A percentile compares a stretch with the other conserved stretches of the same genome.
These are phyloP conservation scores for Uromyces viciae-fabae DNA, from an alignment of 1,284 basidiomycete genomes.

Conservation along the genomic window DNA sequence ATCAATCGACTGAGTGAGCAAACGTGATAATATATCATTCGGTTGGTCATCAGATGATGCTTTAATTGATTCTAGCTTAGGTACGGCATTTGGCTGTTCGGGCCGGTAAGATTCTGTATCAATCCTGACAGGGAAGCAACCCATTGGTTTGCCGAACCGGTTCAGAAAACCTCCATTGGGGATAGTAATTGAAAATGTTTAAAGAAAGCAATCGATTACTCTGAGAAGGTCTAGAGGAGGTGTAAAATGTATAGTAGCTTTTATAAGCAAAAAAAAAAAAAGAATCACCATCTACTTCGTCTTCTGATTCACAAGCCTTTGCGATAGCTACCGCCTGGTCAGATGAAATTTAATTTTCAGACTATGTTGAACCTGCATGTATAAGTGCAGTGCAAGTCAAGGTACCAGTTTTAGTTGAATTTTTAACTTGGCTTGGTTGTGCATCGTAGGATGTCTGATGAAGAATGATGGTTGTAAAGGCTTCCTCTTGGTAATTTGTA, in stretches of 20 bases:
- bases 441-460: background rate
- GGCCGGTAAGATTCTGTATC: background rate
- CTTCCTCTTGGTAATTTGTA: no score
- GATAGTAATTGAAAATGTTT: background rate
- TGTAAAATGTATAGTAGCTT: background rate
- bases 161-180: background rate
- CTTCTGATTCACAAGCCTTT: background rate
- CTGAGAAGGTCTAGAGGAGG: background rate
- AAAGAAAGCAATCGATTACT: background rate
- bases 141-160: background rate
- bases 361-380: background rate
- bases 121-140: background rate
- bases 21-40: background rate
- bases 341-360: background rate
- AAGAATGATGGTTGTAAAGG: no score
- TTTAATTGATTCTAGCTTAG: background rate
- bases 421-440: slow-evolving; percentile 10
- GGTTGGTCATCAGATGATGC: background rate
- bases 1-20: background rate
- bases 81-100: background rate
- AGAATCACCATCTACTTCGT: background rate
- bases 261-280: background rate
- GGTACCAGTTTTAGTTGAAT: background rate
- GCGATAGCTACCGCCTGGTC: slow-evolving; percentile 13
- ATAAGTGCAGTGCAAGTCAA: background rate